Evolutionary conservation across 176 grass and related monocot species (phyloP).

Genomic region (Triticum timopheevii): DNA sequence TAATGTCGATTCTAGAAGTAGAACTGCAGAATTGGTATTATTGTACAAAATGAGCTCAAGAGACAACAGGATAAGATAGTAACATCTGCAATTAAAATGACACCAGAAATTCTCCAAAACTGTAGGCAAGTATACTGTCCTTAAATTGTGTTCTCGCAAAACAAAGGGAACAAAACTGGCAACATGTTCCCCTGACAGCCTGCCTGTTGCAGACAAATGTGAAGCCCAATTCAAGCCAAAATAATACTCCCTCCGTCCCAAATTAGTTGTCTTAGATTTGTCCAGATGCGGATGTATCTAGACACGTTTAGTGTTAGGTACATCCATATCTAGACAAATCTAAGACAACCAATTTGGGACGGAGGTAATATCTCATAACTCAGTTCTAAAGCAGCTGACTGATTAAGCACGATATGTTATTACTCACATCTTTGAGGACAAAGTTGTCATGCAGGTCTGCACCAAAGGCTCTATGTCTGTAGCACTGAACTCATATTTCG

Average conservation of each 20-base stretch:
- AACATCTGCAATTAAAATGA: background rate
- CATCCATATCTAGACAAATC: too few species aligned
- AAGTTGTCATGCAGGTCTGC: slow-evolving; percentile 88
- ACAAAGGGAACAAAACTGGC: background rate
- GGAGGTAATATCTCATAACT: background rate
- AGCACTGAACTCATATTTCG: slow-evolving; percentile 57
- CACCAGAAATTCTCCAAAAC: background rate
- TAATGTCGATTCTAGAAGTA: background rate
- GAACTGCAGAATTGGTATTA: background rate
- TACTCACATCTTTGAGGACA: slow-evolving; percentile 96
- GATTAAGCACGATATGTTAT: background rate
- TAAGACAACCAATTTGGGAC: too few species aligned
- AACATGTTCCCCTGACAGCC: background rate
- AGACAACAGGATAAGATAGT: background rate
- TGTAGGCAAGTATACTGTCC: background rate
- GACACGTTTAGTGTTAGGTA: too few species aligned
- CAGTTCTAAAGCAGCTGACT: background rate
- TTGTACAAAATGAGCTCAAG: background rate
- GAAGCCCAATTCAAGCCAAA: background rate
- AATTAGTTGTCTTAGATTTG: too few species aligned
- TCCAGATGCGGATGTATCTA: too few species aligned
- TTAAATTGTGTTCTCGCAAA: background rate
- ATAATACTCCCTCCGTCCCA: too few species aligned
- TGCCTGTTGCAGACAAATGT: background rate
- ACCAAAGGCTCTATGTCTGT: slow-evolving; percentile 67